Evolutionary conservation across 495 filamentous ascomycete species (phyloP), one percentile per base, ranked within the genome.

Genomic region (Cercophora scortea): DNA sequence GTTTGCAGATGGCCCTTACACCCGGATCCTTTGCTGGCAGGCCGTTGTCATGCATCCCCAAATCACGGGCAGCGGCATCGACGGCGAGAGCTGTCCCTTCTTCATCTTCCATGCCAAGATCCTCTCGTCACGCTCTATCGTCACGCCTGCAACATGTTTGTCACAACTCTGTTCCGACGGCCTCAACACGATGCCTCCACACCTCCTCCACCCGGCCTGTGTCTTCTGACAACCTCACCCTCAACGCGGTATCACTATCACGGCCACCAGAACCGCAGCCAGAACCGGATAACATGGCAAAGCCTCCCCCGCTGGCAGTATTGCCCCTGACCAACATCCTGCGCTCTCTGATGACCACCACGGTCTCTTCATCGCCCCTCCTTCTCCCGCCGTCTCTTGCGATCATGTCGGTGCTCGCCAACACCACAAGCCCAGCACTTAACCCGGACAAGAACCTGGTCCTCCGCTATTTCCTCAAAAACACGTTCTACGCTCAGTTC

Each of bases 401-500:
- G 42, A 68, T 85, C 15, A 84, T 94, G 55, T 81, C 79, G 4
- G 61, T 72, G n/a, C 75, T 94, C 57, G 86, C 89, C 11, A 72
- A 89, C 57, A 84, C 86, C 16, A 80, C 78, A 42, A 81, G 67
- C 15, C 71, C 81, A 1, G 40, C 81, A 8, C 66, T 86, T 10
- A 78, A 77, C 54, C 80, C 82, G 4, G 77, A 82, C 53, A 66
- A 61, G 34, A 86, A 86, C 52, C 75, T 73, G 0, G 9, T 82
- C 15, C 72, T 85, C 12, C 67, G 70, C 13, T 76, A 63, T 54
- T 63, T 87, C 35, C 73, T 94, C 33, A 85, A 87, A 53, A 76
- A 82, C 50, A 92, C 87, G 0, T 89, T 94, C 61, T 94, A 94
- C 64, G 79, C 79, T 49, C 87, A 94, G 60, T 94, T 92, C 64